These are phyloP conservation scores for Camelina hispida DNA, from an alignment of 345 rosid species.

Conservation along the genomic window DNA sequence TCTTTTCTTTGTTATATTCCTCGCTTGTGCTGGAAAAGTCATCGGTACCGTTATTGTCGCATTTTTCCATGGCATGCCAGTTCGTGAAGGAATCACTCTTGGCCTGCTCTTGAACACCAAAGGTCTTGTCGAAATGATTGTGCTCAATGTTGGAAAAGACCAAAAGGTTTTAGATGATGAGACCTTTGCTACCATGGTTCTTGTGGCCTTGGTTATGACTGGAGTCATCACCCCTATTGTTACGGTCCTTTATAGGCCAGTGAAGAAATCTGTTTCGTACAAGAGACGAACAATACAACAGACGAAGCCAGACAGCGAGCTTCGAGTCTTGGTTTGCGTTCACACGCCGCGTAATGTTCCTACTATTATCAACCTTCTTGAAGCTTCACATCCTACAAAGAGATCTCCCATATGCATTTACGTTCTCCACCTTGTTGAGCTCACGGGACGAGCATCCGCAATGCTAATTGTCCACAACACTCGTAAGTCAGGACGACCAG, in stretches of 20 bases:
- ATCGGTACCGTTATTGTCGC: slow-evolving; percentile 66
- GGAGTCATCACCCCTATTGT: slow-evolving; percentile 72
- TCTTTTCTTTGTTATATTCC: slow-evolving; percentile 52
- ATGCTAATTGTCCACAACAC: slow-evolving; percentile 91
- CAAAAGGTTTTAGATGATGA: slow-evolving; percentile 86
- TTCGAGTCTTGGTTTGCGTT: slow-evolving; percentile 67
- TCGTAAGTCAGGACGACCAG: slow-evolving; percentile 68
- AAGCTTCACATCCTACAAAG: slow-evolving; percentile 80
- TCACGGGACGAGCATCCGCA: slow-evolving; percentile 94
- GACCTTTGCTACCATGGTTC: slow-evolving; percentile 79
- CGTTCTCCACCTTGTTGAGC: slow-evolving; percentile 93
- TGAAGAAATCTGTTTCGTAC: slow-evolving; percentile 66
- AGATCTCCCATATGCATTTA: slow-evolving; percentile 76
- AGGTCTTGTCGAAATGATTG: slow-evolving; percentile 91
- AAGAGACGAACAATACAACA: slow-evolving; percentile 70
- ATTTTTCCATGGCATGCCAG: slow-evolving; percentile 66
- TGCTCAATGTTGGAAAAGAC: slow-evolving; percentile 89
- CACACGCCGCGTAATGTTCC: slow-evolving; percentile 94
- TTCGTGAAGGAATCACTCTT: slow-evolving; percentile 81
- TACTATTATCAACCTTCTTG: slow-evolving; percentile 83
- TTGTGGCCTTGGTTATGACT: slow-evolving; percentile 77
- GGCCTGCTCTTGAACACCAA: slow-evolving; percentile 93
- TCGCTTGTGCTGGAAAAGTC: slow-evolving; percentile 74
- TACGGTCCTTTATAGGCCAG: slow-evolving; percentile 62
- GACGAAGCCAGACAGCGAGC: slow-evolving; percentile 70